Conservation (phyloP, 2,329 filamentous ascomycete genomes). For the Epichloe sylvatica region DNA sequence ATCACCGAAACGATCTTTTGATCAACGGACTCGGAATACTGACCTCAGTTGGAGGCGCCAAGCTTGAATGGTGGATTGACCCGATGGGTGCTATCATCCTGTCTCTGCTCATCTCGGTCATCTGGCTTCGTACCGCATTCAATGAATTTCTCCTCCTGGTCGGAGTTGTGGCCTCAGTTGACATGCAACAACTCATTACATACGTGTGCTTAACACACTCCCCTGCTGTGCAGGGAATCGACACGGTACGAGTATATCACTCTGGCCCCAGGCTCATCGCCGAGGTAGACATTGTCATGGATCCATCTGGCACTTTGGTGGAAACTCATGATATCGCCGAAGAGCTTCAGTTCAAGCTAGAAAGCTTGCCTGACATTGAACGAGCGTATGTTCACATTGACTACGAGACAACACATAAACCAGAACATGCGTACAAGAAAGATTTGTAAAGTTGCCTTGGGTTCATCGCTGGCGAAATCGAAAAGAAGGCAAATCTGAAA, state of each 20-base stretch:
- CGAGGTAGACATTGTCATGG: slow-evolving; percentile 94
- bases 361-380: slow-evolving; percentile 83
- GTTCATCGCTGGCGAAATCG: no score
- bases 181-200: slow-evolving; percentile 84
- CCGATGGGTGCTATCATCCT: slow-evolving; percentile 79
- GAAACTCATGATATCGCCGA: slow-evolving; percentile 89
- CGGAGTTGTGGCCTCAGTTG: slow-evolving; percentile 71
- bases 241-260: slow-evolving; percentile 91
- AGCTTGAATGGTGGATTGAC: slow-evolving; percentile 89
- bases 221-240: slow-evolving; percentile 69
- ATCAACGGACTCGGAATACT: slow-evolving; percentile 91
- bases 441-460: slow-evolving; percentile 28
- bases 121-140: slow-evolving; percentile 81
- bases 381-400: slow-evolving; percentile 93
- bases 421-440: slow-evolving; percentile 59
- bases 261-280: slow-evolving; percentile 78
- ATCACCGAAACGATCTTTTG: slow-evolving; percentile 92
- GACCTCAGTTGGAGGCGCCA: slow-evolving; percentile 79
- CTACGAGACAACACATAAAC: slow-evolving; percentile 91
- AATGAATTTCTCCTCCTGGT: slow-evolving; percentile 83
- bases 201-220: slow-evolving; percentile 87
- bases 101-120: slow-evolving; percentile 58
- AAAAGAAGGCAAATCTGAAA: no score
- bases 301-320: slow-evolving; percentile 54
- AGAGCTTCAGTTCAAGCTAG: slow-evolving; percentile 83